Percentiles rank a stretch among this genome's conserved stretches.
Evolutionary conservation across 2,329 filamentous ascomycete genomes (phyloP).

Genomic region (Xylaria sp.): DNA sequence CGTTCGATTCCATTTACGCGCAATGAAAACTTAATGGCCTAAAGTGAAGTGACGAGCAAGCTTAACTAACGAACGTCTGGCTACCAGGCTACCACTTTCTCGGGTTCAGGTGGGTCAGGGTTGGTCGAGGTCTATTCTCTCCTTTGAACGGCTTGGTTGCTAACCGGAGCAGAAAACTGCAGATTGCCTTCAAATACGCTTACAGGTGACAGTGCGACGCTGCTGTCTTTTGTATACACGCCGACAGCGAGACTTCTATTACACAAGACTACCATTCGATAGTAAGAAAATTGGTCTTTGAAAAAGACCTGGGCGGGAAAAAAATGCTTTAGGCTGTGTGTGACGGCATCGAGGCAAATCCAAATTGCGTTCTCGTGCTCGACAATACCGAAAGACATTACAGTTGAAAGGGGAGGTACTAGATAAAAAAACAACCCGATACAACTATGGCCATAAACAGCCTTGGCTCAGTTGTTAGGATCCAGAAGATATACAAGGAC

Average conservation of each 20-base stretch:
- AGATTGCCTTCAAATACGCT: constrained; percentile 53
- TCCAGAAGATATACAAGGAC: background rate
- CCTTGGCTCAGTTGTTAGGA: background rate
- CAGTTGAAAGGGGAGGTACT: background rate
- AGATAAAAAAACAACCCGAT: background rate
- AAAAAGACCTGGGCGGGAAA: background rate
- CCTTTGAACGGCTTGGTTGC: background rate
- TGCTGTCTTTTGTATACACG: constrained; percentile 58
- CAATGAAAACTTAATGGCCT: constrained; percentile 11
- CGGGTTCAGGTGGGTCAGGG: constrained; percentile 16
- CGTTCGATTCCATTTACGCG: constrained; percentile 14
- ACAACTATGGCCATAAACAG: background rate
- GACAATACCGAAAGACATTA: background rate
- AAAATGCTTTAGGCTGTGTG: constrained; percentile 29
- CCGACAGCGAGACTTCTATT: constrained; percentile 51
- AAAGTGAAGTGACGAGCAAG: background rate
- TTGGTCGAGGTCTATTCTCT: background rate
- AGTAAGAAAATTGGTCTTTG: constrained; percentile 36
- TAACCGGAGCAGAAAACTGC: constrained; percentile 47
- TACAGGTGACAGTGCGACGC: constrained; percentile 50
- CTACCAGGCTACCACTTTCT: constrained; percentile 7
- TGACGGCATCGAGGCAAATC: constrained; percentile 41
- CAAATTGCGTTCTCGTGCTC: constrained; percentile 17
- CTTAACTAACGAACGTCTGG: background rate
- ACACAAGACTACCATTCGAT: constrained; percentile 52